Evolutionary conservation across 2,329 filamentous ascomycete species (phyloP).

Genomic region (Fusarium sp.): DNA sequence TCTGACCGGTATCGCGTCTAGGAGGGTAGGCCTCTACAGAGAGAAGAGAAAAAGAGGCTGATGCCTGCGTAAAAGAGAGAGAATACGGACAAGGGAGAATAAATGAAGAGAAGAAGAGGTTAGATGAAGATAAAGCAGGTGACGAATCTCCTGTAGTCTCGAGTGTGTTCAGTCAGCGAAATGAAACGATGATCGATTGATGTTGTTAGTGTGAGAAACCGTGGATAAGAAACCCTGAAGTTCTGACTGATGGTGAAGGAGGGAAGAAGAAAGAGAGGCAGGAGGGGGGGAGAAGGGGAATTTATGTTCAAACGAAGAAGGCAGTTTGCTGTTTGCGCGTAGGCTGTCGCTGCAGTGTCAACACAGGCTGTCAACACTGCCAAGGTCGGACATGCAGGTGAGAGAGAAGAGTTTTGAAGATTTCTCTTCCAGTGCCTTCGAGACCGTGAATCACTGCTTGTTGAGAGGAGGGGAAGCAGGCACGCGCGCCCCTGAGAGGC

Average conservation of each 20-base stretch:
- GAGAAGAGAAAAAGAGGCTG: not conserved
- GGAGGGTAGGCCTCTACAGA: not conserved
- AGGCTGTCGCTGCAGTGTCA: slow-evolving; percentile 1
- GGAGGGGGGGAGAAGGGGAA: not conserved
- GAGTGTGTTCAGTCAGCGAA: not conserved
- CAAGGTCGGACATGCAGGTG: not conserved
- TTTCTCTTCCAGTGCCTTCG: not conserved
- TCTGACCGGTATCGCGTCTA: not conserved
- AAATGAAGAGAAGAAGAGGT: not conserved
- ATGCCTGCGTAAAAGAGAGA: not conserved
- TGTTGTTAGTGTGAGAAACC: not conserved
- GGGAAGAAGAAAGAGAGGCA: not conserved
- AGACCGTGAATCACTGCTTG: slow-evolving; percentile 18
- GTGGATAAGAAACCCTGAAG: not conserved
- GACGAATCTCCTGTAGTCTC: not conserved
- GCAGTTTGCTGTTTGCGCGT: not conserved
- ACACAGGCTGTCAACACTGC: not conserved
- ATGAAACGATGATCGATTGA: not conserved
- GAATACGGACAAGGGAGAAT: not conserved
- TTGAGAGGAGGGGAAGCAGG: not conserved
- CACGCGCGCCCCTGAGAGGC: not conserved
- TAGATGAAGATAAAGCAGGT: not conserved
- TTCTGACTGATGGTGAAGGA: not conserved
- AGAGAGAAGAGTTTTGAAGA: not conserved
- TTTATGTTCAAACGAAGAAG: not conserved